Conservation (phyloP, 805 yeast species). For the Suhomyces canberraensis region DNA sequence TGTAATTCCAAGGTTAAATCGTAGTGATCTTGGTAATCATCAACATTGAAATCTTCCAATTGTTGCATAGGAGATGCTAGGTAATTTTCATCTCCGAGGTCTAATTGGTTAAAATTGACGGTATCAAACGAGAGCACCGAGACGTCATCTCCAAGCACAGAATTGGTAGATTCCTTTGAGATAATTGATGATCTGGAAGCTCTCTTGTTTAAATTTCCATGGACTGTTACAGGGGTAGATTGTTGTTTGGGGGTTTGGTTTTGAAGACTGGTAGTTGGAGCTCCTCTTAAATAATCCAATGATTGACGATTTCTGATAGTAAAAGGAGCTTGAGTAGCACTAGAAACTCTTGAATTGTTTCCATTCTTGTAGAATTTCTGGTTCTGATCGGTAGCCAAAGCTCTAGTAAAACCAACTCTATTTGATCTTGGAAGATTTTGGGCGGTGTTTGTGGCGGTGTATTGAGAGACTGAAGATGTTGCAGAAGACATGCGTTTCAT, state of each 20-base stretch:
- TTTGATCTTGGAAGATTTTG: slow-evolving; percentile 13
- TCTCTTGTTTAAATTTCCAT: slow-evolving; percentile 22
- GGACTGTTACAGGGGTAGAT: background rate
- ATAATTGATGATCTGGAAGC: slow-evolving; percentile 34
- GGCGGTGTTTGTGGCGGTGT: slow-evolving; percentile 15
- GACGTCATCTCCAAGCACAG: slow-evolving; percentile 25
- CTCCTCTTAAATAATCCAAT: slow-evolving; percentile 22
- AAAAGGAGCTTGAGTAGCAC: background rate
- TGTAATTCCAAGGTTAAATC: slow-evolving; percentile 61
- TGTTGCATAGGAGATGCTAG: slow-evolving; percentile 14
- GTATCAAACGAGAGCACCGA: slow-evolving; percentile 39
- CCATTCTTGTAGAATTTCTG: slow-evolving; percentile 19
- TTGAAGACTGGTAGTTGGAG: slow-evolving; percentile 3
- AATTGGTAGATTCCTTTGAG: slow-evolving; percentile 27
- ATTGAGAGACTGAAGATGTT: slow-evolving; percentile 27
- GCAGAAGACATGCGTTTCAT: slow-evolving; percentile 30
- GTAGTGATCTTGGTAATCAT: slow-evolving; percentile 44
- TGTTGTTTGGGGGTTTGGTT: background rate
- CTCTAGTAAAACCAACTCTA: slow-evolving; percentile 39
- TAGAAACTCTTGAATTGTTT: slow-evolving; percentile 10
- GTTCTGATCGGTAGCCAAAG: slow-evolving; percentile 32
- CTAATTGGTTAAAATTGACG: slow-evolving; percentile 15
- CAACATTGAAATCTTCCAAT: slow-evolving; percentile 37
- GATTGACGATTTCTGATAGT: slow-evolving; percentile 17
- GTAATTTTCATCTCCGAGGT: slow-evolving; percentile 9